These are phyloP conservation scores for Tricladium varicosporioides DNA, from an alignment of 2,329 filamentous ascomycete genomes.

Conservation along the genomic window DNA sequence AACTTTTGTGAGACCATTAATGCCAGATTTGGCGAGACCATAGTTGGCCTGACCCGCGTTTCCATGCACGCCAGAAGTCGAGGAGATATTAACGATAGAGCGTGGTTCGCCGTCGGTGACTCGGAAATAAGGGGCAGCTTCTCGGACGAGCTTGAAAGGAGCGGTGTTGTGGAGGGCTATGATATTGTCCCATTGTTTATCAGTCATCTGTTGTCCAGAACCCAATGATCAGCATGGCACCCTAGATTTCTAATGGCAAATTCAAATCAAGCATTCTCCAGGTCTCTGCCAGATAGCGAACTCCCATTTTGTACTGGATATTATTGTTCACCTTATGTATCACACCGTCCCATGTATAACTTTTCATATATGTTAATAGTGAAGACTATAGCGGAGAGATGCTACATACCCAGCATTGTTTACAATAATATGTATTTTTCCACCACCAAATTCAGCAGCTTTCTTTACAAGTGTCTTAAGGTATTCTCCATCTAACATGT, in stretches of 20 bases:
- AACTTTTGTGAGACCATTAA: slow-evolving; percentile 80
- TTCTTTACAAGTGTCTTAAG: slow-evolving; percentile 69
- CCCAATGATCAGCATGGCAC: slow-evolving; percentile 16
- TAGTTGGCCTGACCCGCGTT: slow-evolving; percentile 94
- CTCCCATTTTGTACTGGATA: slow-evolving; percentile 17
- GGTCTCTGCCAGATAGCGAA: slow-evolving; percentile 13
- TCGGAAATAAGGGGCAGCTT: slow-evolving; percentile 81
- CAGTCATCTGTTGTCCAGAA: slow-evolving; percentile 58
- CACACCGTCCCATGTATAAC: slow-evolving; percentile 87
- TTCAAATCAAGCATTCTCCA: slow-evolving; percentile 13
- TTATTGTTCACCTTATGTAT: slow-evolving; percentile 66
- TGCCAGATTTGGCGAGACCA: slow-evolving; percentile 78
- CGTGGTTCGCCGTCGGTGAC: slow-evolving; percentile 79
- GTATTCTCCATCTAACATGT: slow-evolving; percentile 71
- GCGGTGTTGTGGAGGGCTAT: slow-evolving; percentile 79
- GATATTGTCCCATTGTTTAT: slow-evolving; percentile 91
- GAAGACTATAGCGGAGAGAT: not conserved
- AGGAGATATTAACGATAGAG: slow-evolving; percentile 80
- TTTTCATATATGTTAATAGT: slow-evolving; percentile 9
- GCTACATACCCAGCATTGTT: slow-evolving; percentile 70
- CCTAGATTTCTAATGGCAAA: slow-evolving; percentile 5
- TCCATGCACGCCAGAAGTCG: slow-evolving; percentile 77
- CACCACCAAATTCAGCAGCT: slow-evolving; percentile 75
- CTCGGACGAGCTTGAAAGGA: slow-evolving; percentile 79
- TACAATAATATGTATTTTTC: slow-evolving; percentile 88